Conservation (phyloP, 352 stramenopile genomes). For the Globisporangium emineosum region DNA sequence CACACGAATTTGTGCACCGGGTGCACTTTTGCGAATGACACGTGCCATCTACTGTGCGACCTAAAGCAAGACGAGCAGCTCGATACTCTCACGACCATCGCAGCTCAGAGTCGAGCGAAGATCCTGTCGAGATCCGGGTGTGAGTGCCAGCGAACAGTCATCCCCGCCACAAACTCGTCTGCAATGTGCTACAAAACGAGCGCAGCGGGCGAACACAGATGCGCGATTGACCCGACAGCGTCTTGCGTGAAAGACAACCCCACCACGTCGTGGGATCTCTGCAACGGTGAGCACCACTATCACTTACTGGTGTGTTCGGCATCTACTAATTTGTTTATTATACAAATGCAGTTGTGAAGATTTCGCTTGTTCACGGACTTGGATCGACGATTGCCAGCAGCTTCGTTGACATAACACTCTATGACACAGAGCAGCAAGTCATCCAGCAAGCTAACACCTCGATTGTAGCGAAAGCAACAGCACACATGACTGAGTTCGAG, state of each 20-base stretch:
- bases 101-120: conserved; percentile 8
- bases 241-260: conserved; percentile 16
- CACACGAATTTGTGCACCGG: conserved; percentile 14
- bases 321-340: neutral
- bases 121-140: conserved; percentile 28
- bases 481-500: neutral
- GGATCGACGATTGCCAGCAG: conserved; percentile 6
- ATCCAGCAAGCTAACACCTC: conserved; percentile 14
- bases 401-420: conserved; percentile 22
- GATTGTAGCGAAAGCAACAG: conserved; percentile 1
- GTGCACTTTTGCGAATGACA: conserved; percentile 5
- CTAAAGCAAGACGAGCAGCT: conserved; percentile 11
- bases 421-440: conserved; percentile 17
- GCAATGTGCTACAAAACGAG: conserved; percentile 22
- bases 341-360: conserved; percentile 22
- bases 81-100: neutral
- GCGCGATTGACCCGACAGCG: conserved; percentile 19
- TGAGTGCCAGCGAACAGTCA: conserved; percentile 20
- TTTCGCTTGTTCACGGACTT: conserved; percentile 26
- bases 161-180: conserved; percentile 3
- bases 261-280: conserved; percentile 28
- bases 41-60: conserved; percentile 20
- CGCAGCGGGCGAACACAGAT: conserved; percentile 13
- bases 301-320: neutral
- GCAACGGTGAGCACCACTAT: conserved; percentile 26